Conservation (phyloP, 169 alveolate species). For the Plasmodium vinckei region DNA sequence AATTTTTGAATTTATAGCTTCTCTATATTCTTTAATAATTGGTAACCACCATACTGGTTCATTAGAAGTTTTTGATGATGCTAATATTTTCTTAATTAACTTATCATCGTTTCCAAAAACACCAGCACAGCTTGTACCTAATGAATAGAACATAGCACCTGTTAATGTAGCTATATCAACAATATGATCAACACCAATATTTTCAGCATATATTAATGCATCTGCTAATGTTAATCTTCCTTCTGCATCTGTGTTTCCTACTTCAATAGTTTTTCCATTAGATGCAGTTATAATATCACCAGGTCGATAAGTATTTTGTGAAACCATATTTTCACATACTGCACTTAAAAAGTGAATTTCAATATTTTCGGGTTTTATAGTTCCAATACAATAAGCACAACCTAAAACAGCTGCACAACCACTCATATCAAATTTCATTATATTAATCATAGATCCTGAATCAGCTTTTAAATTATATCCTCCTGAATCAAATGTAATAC, state of each 20-base stretch:
- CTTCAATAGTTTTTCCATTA: slow-evolving; percentile 95
- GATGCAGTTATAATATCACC: slow-evolving; percentile 94
- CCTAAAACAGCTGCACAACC: slow-evolving; percentile 93
- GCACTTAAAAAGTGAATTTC: slow-evolving; percentile 92
- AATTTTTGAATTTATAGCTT: slow-evolving; percentile 85
- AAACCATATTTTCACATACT: slow-evolving; percentile 94
- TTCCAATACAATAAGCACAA: slow-evolving; percentile 88
- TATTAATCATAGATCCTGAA: slow-evolving; percentile 80
- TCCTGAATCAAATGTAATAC: slow-evolving; percentile 94
- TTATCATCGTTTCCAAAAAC: slow-evolving; percentile 83
- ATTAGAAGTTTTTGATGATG: slow-evolving; percentile 81
- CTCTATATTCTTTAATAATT: slow-evolving; percentile 87
- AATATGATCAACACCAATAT: slow-evolving; percentile 88
- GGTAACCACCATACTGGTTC: slow-evolving; percentile 94
- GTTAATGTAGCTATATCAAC: slow-evolving; percentile 97
- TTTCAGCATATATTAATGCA: slow-evolving; percentile 94
- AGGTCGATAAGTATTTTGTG: slow-evolving; percentile 92
- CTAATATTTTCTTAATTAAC: slow-evolving; percentile 73
- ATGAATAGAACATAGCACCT: slow-evolving; percentile 92
- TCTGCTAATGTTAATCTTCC: slow-evolving; percentile 98
- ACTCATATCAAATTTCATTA: slow-evolving; percentile 92
- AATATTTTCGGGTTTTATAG: slow-evolving; percentile 86
- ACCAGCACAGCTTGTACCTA: slow-evolving; percentile 89
- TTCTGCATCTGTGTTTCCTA: slow-evolving; percentile 98
- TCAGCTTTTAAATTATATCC: slow-evolving; percentile 92